A percentile compares a stretch with the other conserved stretches of the same genome.
Conservation (phyloP, 2,329 filamentous ascomycete genomes). For the Huntiella omanensis region DNA sequence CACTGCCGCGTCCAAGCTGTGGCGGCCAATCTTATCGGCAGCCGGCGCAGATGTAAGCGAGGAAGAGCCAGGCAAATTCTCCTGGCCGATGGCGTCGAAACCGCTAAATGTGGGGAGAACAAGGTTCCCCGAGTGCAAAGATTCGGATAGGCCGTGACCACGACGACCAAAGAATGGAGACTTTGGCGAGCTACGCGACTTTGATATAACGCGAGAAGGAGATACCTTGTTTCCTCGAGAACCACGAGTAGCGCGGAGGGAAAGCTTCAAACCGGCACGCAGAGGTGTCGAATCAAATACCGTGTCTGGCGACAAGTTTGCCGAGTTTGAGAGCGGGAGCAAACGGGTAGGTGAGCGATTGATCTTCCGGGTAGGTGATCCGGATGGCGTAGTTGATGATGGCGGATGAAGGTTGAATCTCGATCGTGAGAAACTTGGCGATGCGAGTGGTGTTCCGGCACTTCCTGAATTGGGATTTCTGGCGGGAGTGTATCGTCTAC, state of each 20-base stretch:
- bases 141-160: slow-evolving; percentile 40
- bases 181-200: slow-evolving; percentile 53
- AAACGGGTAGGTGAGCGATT: slow-evolving; percentile 10
- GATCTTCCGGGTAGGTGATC: slow-evolving; percentile 14
- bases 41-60: slow-evolving; percentile 21
- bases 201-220: slow-evolving; percentile 35
- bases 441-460: slow-evolving; percentile 3
- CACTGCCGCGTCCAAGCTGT: slow-evolving; percentile 32
- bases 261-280: slow-evolving; percentile 43
- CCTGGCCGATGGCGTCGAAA: slow-evolving; percentile 19
- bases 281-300: slow-evolving; percentile 31
- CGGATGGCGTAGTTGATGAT: slow-evolving; percentile 6
- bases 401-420: slow-evolving; percentile 4
- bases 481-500: slow-evolving; percentile 20
- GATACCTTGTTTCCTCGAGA: slow-evolving; percentile 29
- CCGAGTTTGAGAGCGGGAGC: slow-evolving; percentile 7
- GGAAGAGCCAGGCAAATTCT: slow-evolving; percentile 19
- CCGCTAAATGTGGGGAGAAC: slow-evolving; percentile 20
- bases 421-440: slow-evolving; percentile 1
- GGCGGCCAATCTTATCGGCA: slow-evolving; percentile 29
- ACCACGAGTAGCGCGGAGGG: slow-evolving; percentile 41
- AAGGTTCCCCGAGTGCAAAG: slow-evolving; percentile 53
- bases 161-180: slow-evolving; percentile 56
- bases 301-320: slow-evolving; percentile 34
- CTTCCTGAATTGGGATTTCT: slow-evolving; percentile 7